Conservation (phyloP, 108 stramenopile species). For the Cafeteria roenbergensis region DNA sequence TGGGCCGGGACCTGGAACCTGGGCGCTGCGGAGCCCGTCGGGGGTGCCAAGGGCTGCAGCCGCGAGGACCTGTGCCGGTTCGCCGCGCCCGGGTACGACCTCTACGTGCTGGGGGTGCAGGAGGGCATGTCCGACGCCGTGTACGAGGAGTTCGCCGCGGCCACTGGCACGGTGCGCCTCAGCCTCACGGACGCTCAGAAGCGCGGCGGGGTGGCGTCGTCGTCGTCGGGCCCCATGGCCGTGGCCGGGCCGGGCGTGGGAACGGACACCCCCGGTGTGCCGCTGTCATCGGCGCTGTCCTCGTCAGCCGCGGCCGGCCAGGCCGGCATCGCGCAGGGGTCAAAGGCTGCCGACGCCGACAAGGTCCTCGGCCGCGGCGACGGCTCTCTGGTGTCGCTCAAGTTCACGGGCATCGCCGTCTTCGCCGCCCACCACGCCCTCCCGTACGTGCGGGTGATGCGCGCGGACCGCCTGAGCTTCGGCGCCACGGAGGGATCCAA, state of each 20-base stretch:
- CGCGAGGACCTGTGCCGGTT: not conserved
- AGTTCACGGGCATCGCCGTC: slow-evolving; percentile 10
- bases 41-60: not conserved
- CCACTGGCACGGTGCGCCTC: not conserved
- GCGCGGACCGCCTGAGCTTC: not conserved
- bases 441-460: not conserved
- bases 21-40: slow-evolving; percentile 3
- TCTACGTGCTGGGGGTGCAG: slow-evolving; percentile 12
- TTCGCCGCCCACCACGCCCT: not conserved
- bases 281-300: no score
- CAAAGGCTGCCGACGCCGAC: not conserved
- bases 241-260: no score
- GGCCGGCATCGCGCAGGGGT: no score
- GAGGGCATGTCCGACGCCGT: slow-evolving; percentile 13
- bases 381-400: slow-evolving; percentile 1
- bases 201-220: not conserved
- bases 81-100: slow-evolving; percentile 17
- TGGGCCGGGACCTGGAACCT: slow-evolving; percentile 21
- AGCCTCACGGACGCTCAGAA: not conserved
- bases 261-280: not conserved
- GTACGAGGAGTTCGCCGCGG: not conserved
- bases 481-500: not conserved
- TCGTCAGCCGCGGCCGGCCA: no score
- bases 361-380: slow-evolving; percentile 11
- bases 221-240: not conserved